Base-by-base conservation (phyloP, 805 yeast species). In the Jamesozyma lodderae region DNA sequence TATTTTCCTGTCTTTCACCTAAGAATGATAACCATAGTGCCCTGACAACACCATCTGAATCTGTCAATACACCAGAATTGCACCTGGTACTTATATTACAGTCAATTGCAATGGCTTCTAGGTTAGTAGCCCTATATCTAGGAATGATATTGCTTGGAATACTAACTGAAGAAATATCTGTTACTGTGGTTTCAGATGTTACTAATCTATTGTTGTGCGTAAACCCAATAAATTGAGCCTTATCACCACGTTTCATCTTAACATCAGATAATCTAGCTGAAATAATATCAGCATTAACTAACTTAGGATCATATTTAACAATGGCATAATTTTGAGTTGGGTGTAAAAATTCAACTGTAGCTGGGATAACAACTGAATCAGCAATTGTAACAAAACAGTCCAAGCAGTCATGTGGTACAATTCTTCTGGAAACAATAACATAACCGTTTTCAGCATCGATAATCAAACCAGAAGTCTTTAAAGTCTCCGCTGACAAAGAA, bases 271-370 rank as follows among this genome's bases (percentile, higher is more conserved):
- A 72, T 39, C 67, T 66, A 4, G 95, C 92, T 1, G 94, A 72
- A 32, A 66, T 62, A 7, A 85, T 74, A 30, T 81, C 81, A 2
- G 94, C 88, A 17, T 71, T 57, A 13, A 88, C 80, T 36, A 85
- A 62, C 4, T 66, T 51, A 7, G 95, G 86, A 55, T 88, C 94
- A 57, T 85, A 88, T 56, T 83, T 75, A 19, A 88, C 68, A 40
- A 87, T 75, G 1, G 94, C 87, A 59, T 81, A 87, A 48, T 87
- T 87, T 49, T 81, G 84, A 26, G 84, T 75, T 24, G 96, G 96
- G 55, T 87, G 96, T 52, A 85, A 64, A 49, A 86, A 88, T 17
- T 77, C 77, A 19, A 87, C 92, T 45, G 76, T 69, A 1, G 81
- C 96, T 0, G 94, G 85, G 11, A 87, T 71, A 46, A 79, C 75